Percentiles rank a stretch among this genome's conserved stretches.
Evolutionary conservation across 2,329 filamentous ascomycete species (phyloP).

Genomic region (Waltergamsia citrina): DNA sequence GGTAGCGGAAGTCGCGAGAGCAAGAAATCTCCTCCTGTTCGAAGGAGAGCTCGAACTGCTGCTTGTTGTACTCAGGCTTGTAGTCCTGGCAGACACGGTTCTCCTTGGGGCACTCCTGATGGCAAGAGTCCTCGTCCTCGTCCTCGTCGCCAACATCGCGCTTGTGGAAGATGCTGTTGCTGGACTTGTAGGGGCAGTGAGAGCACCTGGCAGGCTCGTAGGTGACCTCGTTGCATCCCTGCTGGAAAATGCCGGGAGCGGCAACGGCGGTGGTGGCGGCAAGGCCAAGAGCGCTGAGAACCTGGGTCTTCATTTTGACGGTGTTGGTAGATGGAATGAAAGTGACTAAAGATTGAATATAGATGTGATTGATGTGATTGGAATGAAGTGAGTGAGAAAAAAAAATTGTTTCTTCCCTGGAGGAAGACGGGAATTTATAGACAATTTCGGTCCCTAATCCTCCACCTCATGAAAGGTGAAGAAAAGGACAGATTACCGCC

Average conservation of each 20-base stretch:
- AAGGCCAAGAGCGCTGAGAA: constrained; percentile 2
- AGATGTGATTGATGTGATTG: background rate
- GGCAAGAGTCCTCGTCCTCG: background rate
- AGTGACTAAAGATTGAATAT: background rate
- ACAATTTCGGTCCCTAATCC: background rate
- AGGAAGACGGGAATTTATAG: background rate
- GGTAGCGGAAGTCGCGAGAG: constrained; percentile 2
- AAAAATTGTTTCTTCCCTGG: too few relatives aligned
- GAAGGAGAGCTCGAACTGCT: background rate
- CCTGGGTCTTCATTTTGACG: constrained; percentile 3
- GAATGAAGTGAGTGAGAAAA: background rate
- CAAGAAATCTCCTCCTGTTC: constrained; percentile 1
- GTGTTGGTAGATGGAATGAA: background rate
- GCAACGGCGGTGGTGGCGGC: background rate
- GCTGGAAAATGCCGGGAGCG: background rate
- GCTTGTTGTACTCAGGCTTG: background rate
- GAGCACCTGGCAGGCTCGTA: background rate
- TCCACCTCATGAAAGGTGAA: too few relatives aligned
- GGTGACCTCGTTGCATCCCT: background rate
- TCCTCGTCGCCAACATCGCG: background rate
- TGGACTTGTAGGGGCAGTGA: background rate
- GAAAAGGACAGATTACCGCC: too few relatives aligned
- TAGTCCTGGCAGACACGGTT: background rate
- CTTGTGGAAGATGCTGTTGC: background rate
- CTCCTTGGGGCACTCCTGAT: background rate